phyloP scores from a whole-genome alignment of 179 eudicot genomes.

The Actinidia polygama region DNA sequence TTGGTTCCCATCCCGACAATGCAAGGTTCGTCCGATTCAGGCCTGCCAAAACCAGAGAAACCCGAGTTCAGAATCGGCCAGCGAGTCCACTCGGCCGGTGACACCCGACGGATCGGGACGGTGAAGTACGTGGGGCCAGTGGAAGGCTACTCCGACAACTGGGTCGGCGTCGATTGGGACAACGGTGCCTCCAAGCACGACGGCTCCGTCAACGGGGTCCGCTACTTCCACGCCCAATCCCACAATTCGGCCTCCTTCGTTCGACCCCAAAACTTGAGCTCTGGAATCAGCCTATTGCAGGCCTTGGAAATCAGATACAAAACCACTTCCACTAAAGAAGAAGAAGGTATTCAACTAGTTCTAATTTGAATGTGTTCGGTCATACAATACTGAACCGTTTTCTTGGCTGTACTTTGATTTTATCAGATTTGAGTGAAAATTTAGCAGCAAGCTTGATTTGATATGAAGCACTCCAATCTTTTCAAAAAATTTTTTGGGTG shows the following conservation, averaged over 20 bases:
- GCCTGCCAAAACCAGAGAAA: neutral
- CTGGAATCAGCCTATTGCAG: slow-evolving; percentile 67
- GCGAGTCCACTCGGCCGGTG: slow-evolving; percentile 70
- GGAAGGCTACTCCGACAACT: slow-evolving; percentile 67
- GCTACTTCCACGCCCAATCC: slow-evolving; percentile 64
- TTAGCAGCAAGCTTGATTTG: too few relatives aligned
- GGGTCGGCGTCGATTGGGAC: slow-evolving; percentile 99
- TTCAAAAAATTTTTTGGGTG: too few relatives aligned
- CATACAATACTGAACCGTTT: too few relatives aligned
- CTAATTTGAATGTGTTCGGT: too few relatives aligned
- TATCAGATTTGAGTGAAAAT: too few relatives aligned
- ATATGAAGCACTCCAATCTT: too few relatives aligned
- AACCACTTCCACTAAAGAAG: slow-evolving; percentile 63
- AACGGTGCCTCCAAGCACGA: slow-evolving; percentile 78
- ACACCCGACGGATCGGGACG: slow-evolving; percentile 64
- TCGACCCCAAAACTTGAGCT: slow-evolving; percentile 57
- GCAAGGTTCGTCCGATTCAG: neutral
- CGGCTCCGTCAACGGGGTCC: slow-evolving; percentile 77
- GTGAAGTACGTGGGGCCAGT: slow-evolving; percentile 78
- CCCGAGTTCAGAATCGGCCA: slow-evolving; percentile 58
- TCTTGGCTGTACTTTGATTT: too few relatives aligned
- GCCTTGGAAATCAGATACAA: slow-evolving; percentile 71
- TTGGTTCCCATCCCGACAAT: too few relatives aligned
- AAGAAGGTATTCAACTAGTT: slow-evolving; percentile 76
- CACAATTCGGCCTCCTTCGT: slow-evolving; percentile 70